Evolutionary conservation across 257 asterid genomes (phyloP), one percentile per base, ranked within the genome.

Genomic region (Lithospermum erythrorhizon): DNA sequence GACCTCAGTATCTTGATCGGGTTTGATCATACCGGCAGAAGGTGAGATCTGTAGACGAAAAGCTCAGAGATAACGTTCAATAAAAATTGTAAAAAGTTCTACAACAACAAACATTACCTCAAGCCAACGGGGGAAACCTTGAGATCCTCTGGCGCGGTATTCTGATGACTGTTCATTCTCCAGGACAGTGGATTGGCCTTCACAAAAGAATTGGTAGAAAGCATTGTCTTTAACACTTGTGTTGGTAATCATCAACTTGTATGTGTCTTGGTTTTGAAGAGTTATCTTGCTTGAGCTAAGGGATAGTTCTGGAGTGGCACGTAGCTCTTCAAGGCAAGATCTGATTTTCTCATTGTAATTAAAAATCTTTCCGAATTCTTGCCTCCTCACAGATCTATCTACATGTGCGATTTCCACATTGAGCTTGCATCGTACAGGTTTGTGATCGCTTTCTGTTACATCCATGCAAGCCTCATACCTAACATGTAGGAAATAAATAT

Each of bases 391-490:
- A 17, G 90, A 84, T 79, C 95, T 69, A 56, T 87, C 88, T 4
- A 87, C 79, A 58, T 65, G 80, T 23, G 95, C 87, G 59, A 87
- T 81, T 61, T 84, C 94, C 45, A 84, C 61, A 24, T 79, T 70
- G 64, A 87, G 66, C 66, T 82, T 87, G 82, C 95, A 87, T 19
- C 95, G 70, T 16, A 87, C 88, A 1, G 94, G 95, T 57, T 87
- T 87, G 63, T 87, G 95, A 72, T 87, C 95, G 55, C 94, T 87
- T 60, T 87, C 95, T 3, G 81, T 87, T 35, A 87, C 95, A 57
- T 84, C 89, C 95, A 84, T 87, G 49, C 90, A 78, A 30, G 89
- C 95, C 54, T 82, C 94, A 1, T 87, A 87, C 73, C 95, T 87
- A 57, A 16, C 13, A 29, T 48, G 49, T 58, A 21, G 54, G 59